Conservation (phyloP, 768 basidiomycete genomes). For the Russula dissimulans region DNA sequence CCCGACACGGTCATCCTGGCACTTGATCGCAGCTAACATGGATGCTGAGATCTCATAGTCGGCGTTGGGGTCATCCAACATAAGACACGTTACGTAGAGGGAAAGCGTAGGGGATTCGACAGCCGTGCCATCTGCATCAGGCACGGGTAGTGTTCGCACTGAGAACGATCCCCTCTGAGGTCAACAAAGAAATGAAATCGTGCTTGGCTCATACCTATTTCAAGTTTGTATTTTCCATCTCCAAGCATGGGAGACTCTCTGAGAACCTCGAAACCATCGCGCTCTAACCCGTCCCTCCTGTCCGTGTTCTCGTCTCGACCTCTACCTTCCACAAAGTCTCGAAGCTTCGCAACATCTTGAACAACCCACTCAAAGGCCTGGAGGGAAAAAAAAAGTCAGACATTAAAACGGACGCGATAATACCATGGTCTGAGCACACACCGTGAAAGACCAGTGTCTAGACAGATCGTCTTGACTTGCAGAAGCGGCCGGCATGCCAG, state of each 20-base stretch:
- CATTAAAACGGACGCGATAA: background rate
- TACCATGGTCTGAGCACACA: conserved; percentile 26
- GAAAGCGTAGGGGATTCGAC: conserved; percentile 39
- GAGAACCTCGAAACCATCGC: conserved; percentile 49
- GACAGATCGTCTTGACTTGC: conserved; percentile 38
- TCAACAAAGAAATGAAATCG: background rate
- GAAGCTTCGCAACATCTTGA: conserved; percentile 45
- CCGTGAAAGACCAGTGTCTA: conserved; percentile 59
- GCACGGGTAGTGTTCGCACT: conserved; percentile 2
- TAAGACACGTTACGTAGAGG: conserved; percentile 57
- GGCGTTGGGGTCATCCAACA: conserved; percentile 50
- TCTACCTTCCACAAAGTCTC: conserved; percentile 45
- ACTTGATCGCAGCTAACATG: conserved; percentile 67
- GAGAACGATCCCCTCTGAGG: background rate
- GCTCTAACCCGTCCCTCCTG: conserved; percentile 25
- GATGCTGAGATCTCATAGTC: conserved; percentile 54
- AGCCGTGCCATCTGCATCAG: conserved; percentile 3
- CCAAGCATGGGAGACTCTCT: conserved; percentile 58
- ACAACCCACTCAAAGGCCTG: conserved; percentile 72
- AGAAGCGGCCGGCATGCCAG: conserved; percentile 14
- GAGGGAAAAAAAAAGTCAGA: background rate
- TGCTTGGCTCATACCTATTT: conserved; percentile 40
- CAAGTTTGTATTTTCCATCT: conserved; percentile 63
- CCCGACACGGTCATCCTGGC: conserved; percentile 48
- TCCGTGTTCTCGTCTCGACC: conserved; percentile 22